Evolutionary conservation across 345 rosid genomes (phyloP).

Genomic region (Bruguiera gymnorhiza): DNA sequence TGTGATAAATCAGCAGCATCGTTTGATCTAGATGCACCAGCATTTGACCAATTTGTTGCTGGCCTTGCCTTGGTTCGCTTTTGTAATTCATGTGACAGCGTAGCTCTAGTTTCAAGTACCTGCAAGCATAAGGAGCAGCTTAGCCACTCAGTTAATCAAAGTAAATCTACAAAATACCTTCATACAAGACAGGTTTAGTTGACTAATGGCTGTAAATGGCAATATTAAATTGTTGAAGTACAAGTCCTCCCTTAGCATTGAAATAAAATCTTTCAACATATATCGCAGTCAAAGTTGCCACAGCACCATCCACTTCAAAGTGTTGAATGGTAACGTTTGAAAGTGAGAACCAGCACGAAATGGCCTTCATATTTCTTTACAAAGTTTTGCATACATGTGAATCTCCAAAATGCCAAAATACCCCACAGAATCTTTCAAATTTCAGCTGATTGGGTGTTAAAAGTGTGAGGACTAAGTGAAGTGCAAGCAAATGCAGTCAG

Average conservation of each 20-base stretch:
- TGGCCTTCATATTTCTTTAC: neutral
- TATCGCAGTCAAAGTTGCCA: neutral
- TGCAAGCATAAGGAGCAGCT: slow-evolving; percentile 22
- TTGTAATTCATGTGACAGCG: slow-evolving; percentile 57
- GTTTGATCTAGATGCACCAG: slow-evolving; percentile 22
- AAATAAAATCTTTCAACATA: neutral
- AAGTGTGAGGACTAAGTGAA: no score
- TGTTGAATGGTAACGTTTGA: neutral
- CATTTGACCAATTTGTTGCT: slow-evolving; percentile 36
- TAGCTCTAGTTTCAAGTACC: slow-evolving; percentile 83
- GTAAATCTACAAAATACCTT: neutral
- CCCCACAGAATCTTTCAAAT: neutral
- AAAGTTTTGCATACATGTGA: neutral
- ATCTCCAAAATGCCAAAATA: neutral
- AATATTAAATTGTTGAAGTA: neutral
- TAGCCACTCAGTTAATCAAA: slow-evolving; percentile 7
- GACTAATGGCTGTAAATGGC: neutral
- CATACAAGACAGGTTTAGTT: neutral
- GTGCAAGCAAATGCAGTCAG: no score
- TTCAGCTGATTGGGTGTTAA: no score
- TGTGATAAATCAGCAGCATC: slow-evolving; percentile 27
- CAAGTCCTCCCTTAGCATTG: no score
- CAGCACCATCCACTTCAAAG: neutral
- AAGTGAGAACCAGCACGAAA: neutral
- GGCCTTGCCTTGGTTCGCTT: slow-evolving; percentile 25